These are phyloP conservation scores for Poa pratensis DNA, from an alignment of 176 grass and related monocot genomes.

Conservation along the genomic window DNA sequence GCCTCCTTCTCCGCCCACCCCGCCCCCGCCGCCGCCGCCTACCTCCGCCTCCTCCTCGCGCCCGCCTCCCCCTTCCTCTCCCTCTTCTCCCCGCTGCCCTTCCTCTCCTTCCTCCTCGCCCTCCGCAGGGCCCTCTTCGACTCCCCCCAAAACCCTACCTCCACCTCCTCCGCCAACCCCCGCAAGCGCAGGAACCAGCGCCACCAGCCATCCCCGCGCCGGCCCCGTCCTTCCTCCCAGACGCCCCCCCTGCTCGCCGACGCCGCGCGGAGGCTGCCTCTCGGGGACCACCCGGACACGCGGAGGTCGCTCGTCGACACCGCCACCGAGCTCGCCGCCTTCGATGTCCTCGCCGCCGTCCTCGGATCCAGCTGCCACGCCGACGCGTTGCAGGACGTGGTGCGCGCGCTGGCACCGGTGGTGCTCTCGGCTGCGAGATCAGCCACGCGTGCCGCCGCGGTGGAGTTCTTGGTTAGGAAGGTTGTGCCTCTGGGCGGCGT, in stretches of 20 bases:
- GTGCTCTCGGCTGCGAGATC: constrained; percentile 55
- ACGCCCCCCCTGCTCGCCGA: constrained; percentile 54
- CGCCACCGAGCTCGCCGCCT: constrained; percentile 47
- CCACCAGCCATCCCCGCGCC: neutral
- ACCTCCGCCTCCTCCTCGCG: constrained; percentile 60
- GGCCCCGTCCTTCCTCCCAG: constrained; percentile 37
- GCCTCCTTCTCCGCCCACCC: constrained; percentile 43
- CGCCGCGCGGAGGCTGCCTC: constrained; percentile 61
- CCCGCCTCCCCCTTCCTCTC: constrained; percentile 54
- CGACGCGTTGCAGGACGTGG: constrained; percentile 56
- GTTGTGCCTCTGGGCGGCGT: constrained; percentile 63
- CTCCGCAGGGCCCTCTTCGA: constrained; percentile 58
- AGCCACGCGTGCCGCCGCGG: constrained; percentile 34
- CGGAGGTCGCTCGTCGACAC: constrained; percentile 73
- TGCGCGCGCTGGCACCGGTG: constrained; percentile 56
- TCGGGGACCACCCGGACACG: constrained; percentile 61
- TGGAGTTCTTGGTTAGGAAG: constrained; percentile 67
- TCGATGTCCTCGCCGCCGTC: constrained; percentile 58
- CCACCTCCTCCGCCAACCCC: constrained; percentile 24
- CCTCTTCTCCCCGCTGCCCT: constrained; percentile 64
- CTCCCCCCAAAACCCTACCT: constrained; percentile 17
- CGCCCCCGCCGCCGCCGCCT: constrained; percentile 48
- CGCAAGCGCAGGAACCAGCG: constrained; percentile 48
- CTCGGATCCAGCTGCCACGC: constrained; percentile 53
- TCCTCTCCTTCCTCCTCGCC: constrained; percentile 76